phyloP scores from a whole-genome alignment of 805 yeast species.

The Metschnikowia shivogae region DNA sequence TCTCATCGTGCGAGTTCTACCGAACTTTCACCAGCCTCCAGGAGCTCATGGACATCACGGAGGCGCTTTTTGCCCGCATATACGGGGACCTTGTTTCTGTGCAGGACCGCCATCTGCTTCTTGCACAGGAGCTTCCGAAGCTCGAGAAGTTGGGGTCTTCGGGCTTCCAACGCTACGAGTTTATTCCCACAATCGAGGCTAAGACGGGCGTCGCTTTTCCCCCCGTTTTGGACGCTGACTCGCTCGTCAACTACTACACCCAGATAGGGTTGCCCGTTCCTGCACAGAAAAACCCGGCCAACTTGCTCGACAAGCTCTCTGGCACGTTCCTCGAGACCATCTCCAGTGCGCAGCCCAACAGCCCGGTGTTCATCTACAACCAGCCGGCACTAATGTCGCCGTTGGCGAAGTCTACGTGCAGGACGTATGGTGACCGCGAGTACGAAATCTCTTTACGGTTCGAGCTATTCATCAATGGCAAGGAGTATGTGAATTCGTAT shows the following conservation, averaged over 20 bases:
- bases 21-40: constrained; percentile 64
- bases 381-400: constrained; percentile 89
- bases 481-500: constrained; percentile 87
- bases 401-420: constrained; percentile 62
- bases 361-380: constrained; percentile 72
- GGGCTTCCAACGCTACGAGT: constrained; percentile 48
- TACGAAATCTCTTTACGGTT: constrained; percentile 62
- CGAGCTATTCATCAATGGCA: constrained; percentile 76
- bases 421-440: constrained; percentile 24
- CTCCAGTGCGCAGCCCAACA: constrained; percentile 31
- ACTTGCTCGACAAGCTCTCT: constrained; percentile 61
- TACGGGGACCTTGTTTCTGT: constrained; percentile 25
- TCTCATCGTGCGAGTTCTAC: constrained; percentile 86
- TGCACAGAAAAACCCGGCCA: constrained; percentile 46
- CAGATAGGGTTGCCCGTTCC: constrained; percentile 36
- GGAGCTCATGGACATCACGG: constrained; percentile 63
- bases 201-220: constrained; percentile 52
- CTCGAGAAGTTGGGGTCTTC: constrained; percentile 8
- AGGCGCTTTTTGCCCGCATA: constrained; percentile 47
- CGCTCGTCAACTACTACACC: constrained; percentile 39
- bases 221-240: constrained; percentile 31
- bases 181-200: constrained; percentile 57
- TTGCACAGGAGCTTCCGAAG: constrained; percentile 16
- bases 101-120: constrained; percentile 14
- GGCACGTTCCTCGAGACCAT: constrained; percentile 61